These are phyloP conservation scores for Geotrichum reessii DNA, from an alignment of 1,139 yeast species.

Conservation along the genomic window DNA sequence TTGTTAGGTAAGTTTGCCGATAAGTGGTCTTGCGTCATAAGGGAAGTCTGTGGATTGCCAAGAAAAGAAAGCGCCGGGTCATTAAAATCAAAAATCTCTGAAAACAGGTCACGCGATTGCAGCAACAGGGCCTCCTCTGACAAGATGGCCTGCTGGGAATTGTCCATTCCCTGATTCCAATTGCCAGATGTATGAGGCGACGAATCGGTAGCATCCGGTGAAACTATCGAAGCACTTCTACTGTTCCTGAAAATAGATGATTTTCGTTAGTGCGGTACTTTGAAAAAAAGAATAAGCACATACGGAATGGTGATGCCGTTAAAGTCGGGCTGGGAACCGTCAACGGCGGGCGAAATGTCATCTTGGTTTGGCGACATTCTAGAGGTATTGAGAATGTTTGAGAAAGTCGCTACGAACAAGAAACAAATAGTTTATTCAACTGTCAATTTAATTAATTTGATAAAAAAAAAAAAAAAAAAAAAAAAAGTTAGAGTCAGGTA, in stretches of 20 bases:
- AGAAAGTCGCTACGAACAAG: not conserved
- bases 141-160: slow-evolving; percentile 16
- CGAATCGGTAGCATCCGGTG: not conserved
- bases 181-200: slow-evolving; percentile 8
- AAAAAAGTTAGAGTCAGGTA: too few species aligned
- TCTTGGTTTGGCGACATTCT: not conserved
- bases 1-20: not conserved
- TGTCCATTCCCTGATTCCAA: slow-evolving; percentile 18
- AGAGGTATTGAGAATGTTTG: not conserved
- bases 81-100: not conserved
- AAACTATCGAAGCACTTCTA: not conserved
- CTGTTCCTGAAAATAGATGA: not conserved
- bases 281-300: not conserved
- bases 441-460: not conserved
- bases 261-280: not conserved
- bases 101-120: slow-evolving; percentile 5
- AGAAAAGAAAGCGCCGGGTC: not conserved
- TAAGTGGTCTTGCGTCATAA: not conserved
- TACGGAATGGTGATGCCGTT: not conserved
- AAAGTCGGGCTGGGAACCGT: not conserved
- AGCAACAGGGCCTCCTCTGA: slow-evolving; percentile 17
- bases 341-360: not conserved
- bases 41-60: not conserved
- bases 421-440: too few species aligned
- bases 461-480: not conserved